Evolutionary conservation across 495 filamentous ascomycete genomes (phyloP).

Genomic region (Lepraria neglecta): DNA sequence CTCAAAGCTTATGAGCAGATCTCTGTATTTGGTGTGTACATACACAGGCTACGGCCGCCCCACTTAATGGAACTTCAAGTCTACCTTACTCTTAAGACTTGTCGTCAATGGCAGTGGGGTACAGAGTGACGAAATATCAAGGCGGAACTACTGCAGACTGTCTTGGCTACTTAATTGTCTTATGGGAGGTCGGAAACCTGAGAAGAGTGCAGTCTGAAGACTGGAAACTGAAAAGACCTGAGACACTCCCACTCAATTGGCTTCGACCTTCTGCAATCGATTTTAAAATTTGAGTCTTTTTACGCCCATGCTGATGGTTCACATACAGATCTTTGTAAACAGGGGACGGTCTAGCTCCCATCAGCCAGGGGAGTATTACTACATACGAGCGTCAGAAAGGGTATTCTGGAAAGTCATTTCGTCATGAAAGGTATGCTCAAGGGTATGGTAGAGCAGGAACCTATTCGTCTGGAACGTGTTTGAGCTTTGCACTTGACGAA

Average conservation of each 20-base stretch:
- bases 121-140: slow-evolving; percentile 16
- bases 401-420: no score
- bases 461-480: no score
- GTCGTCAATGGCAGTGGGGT: slow-evolving; percentile 38
- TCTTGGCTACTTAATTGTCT: slow-evolving; percentile 11
- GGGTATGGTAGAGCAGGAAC: no score
- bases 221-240: slow-evolving; percentile 56
- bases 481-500: no score
- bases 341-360: no score
- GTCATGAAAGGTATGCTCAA: no score
- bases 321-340: no score
- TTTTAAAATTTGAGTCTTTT: neutral
- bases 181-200: slow-evolving; percentile 36
- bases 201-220: slow-evolving; percentile 40
- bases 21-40: slow-evolving; percentile 27
- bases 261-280: neutral
- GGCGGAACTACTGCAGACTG: slow-evolving; percentile 26
- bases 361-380: no score
- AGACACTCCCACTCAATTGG: slow-evolving; percentile 30
- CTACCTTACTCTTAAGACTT: slow-evolving; percentile 10
- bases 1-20: slow-evolving; percentile 18
- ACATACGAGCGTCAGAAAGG: no score
- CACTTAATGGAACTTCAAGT: slow-evolving; percentile 32
- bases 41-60: slow-evolving; percentile 20
- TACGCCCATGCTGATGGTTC: no score